Percentiles rank a stretch among this genome's conserved stretches.
Conservation (phyloP, 768 basidiomycete genomes). For the Serendipita vermifera region DNA sequence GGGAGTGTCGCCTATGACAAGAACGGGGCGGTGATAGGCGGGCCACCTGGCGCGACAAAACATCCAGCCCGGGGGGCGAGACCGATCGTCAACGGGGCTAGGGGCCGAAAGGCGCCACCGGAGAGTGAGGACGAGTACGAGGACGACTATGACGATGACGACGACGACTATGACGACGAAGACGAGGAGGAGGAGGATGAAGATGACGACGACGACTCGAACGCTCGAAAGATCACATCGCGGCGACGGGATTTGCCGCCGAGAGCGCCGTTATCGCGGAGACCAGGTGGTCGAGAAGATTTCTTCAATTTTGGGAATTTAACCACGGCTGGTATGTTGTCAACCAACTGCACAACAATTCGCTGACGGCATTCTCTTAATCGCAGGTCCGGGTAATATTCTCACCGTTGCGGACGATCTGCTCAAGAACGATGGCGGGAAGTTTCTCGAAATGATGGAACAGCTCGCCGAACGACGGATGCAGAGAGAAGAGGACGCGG, state of each 20-base stretch:
- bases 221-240: slow-evolving; percentile 18
- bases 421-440: slow-evolving; percentile 95
- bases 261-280: not conserved
- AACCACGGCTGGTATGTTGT: slow-evolving; percentile 59
- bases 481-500: slow-evolving; percentile 68
- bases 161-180: slow-evolving; percentile 36
- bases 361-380: slow-evolving; percentile 16
- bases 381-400: slow-evolving; percentile 75
- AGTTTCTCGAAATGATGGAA: slow-evolving; percentile 99
- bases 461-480: slow-evolving; percentile 90
- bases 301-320: slow-evolving; percentile 72
- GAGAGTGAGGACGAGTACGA: slow-evolving; percentile 33
- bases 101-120: slow-evolving; percentile 31
- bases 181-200: slow-evolving; percentile 42
- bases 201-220: slow-evolving; percentile 42
- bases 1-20: slow-evolving; percentile 95
- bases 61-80: not conserved
- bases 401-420: slow-evolving; percentile 97
- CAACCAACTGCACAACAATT: too few relatives aligned
- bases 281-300: slow-evolving; percentile 40
- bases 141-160: slow-evolving; percentile 45
- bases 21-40: slow-evolving; percentile 57
- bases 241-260: not conserved
- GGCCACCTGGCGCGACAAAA: slow-evolving; percentile 25
- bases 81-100: slow-evolving; percentile 23